Evolutionary conservation across 257 asterid species (phyloP).

Genomic region (Przewalskia tangutica): DNA sequence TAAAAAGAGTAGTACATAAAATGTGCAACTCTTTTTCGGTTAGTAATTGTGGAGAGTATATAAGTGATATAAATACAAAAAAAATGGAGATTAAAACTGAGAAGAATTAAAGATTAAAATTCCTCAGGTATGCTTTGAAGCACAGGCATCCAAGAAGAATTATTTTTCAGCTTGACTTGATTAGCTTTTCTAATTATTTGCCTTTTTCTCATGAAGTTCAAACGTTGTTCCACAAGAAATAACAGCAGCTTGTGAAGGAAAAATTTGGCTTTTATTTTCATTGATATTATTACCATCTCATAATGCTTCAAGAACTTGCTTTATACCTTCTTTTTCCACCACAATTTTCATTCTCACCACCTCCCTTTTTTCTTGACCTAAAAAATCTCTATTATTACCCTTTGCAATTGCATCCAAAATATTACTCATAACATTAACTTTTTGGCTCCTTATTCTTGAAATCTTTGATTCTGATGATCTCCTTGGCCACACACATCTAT

Average conservation of each 20-base stretch:
- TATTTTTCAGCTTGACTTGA: neutral
- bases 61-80: neutral
- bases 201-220: conserved; percentile 1
- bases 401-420: neutral
- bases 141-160: conserved; percentile 2
- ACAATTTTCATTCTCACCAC: conserved; percentile 1
- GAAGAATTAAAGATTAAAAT: neutral
- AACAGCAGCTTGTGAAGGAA: neutral
- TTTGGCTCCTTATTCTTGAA: neutral
- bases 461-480: neutral
- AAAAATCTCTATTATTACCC: neutral
- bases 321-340: neutral
- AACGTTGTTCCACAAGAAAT: neutral
- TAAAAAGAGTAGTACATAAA: neutral
- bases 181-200: neutral
- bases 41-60: neutral
- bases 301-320: conserved; percentile 1
- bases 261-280: neutral
- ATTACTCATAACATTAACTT: neutral
- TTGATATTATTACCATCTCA: neutral
- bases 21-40: neutral
- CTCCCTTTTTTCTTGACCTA: neutral
- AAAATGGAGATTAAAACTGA: neutral
- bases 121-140: conserved; percentile 5
- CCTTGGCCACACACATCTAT: neutral